Evolutionary conservation across 2,329 filamentous ascomycete species (phyloP), one percentile per base, ranked within the genome.

Genomic region (Arthrobotrys iridis): DNA sequence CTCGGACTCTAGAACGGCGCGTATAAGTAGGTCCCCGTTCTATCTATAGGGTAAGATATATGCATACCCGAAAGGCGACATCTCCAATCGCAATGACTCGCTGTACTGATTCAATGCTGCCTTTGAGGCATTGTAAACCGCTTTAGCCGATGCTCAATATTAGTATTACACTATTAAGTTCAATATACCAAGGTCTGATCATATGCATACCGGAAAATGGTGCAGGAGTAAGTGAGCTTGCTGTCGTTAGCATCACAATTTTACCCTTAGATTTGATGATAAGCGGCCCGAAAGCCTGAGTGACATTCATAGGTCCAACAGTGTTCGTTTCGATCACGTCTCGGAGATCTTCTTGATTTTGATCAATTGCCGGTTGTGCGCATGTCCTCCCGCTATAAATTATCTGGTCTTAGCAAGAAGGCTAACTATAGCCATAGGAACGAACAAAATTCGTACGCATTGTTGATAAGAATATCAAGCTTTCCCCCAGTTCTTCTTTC

Each of bases 401-500:
- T 15, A 6, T 18, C 22, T 4, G 7, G 7, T 10, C 52, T 35
- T 37, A 10, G 5, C 45, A 58, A 15, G n/a, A n/a, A n/a, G n/a
- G n/a, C n/a, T n/a, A n/a, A n/a, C n/a, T n/a, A n/a, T n/a, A n/a
- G n/a, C n/a, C n/a, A 20, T 40, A 20, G 30, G 20, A 22, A 4
- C 11, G 22, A 58, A 11, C 22, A 37, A 22, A 40, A 10, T 24
- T 40, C 26, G 20, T 33, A 62, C 57, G 84, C 82, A 63, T 85
- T 86, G 78, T 85, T 85, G 65, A 85, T 78, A 0, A 85, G 78
- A 30, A 80, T 78, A 63, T 84, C 80, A 6, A 85, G 79, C 1
- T 57, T 80, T 10, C 82, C 82, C 8, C 79, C 80, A 0, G 82
- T 82, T 13, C 73, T 18, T 5, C 62, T 64, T 24, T 71, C 74